Evolutionary conservation across 192 early-diverging fungal species (phyloP), one percentile per base, ranked within the genome.

Genomic region (Oehlia diaphana): DNA sequence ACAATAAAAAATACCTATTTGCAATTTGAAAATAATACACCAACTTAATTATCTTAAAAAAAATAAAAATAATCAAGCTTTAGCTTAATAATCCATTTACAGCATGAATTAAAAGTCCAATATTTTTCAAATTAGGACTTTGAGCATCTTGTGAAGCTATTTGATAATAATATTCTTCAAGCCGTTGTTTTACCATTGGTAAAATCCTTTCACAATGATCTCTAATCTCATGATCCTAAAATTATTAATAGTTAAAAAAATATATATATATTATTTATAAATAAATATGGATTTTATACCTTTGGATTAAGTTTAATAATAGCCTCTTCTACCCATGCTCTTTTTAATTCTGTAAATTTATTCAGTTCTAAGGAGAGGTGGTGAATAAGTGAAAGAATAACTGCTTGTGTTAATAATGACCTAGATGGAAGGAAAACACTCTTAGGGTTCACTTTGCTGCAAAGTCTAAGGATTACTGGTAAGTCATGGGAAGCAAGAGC

Each of bases 301-400:
- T 84, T 82, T 28, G 83, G 83, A 62, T 80, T 69, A 23, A 86
- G 58, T 31, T 85, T 76, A 21, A 69, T 31, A 13, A 80, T 12
- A 26, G 77, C 72, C 14, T 80, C 78, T 58, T 73, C 72, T 28
- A 79, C 50, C 81, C 81, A 79, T 21, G 44, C 28, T 13, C 73
- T 42, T 42, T 73, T 73, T 44, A 80, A 53, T 31, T 79, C 78
- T 16, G 49, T 26, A 23, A 63, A 68, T 47, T 72, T 65, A 49
- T 62, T 63, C 42, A 80, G 23, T 21, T 82, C 83, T 14, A 83
- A 79, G 9, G 84, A 80, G 10, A 87, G 77, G 33, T 87, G 81
- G 53, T 86, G 86, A 21, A 85, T 68, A 37, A 87, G 72, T 1
- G 86, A 85, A 44, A 87, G 63, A 14, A 87, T 66, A 7, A 87